phyloP scores from a whole-genome alignment of 495 filamentous ascomycete genomes.

The Aspergillus ostianus region DNA sequence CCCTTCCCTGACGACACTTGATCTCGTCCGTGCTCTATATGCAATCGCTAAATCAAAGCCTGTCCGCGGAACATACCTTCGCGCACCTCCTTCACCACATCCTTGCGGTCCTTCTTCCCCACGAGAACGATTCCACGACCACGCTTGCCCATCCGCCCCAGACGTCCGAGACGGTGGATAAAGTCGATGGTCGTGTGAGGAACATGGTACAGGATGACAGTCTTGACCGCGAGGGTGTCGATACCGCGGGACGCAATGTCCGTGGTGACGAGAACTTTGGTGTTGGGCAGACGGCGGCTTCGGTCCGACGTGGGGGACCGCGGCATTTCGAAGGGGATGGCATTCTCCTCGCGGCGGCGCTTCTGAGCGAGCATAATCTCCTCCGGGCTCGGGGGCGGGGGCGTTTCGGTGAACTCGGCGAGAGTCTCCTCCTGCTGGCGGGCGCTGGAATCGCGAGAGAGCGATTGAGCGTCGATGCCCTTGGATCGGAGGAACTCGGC shows the following conservation, averaged over 20 bases:
- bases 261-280: constrained; percentile 89
- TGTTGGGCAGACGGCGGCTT: constrained; percentile 55
- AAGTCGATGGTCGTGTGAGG: constrained; percentile 96
- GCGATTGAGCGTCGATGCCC: constrained; percentile 79
- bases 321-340: constrained; percentile 34
- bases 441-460: constrained; percentile 77
- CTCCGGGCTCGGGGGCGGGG: constrained; percentile 41
- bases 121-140: constrained; percentile 88
- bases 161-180: constrained; percentile 88
- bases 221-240: constrained; percentile 87
- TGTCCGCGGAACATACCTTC: constrained; percentile 92
- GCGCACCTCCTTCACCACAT: constrained; percentile 88
- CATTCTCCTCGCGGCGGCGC: constrained; percentile 28
- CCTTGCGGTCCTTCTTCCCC: constrained; percentile 82
- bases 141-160: constrained; percentile 87
- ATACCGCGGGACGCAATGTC: constrained; percentile 91
- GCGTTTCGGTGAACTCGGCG: constrained; percentile 67
- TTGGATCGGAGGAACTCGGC: constrained; percentile 77
- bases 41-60: constrained; percentile 65
- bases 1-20: constrained; percentile 10
- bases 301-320: constrained; percentile 7
- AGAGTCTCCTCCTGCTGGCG: constrained; percentile 72
- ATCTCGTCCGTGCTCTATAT: no score
- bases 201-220: constrained; percentile 91
- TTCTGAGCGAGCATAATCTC: constrained; percentile 37